phyloP scores from a whole-genome alignment of 2,329 filamentous ascomycete genomes.

The Thelonectria olida region DNA sequence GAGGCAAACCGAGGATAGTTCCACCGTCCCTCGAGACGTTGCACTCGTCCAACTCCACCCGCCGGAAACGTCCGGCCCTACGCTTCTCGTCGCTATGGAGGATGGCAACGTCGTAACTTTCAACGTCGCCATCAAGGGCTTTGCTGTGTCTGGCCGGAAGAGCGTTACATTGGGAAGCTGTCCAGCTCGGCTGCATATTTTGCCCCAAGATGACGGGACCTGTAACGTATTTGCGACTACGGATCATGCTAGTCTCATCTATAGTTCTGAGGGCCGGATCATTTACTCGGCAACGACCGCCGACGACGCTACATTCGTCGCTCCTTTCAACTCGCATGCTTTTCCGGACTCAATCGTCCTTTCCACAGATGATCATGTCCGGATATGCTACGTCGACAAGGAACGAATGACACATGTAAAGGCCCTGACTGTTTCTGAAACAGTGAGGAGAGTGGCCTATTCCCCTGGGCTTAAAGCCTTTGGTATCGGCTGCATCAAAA shows the following conservation, averaged over 20 bases:
- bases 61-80: constrained; percentile 66
- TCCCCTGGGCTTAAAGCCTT: constrained; percentile 82
- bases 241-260: constrained; percentile 93
- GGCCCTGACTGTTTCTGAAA: constrained; percentile 80
- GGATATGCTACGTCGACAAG: constrained; percentile 82
- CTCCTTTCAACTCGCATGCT: constrained; percentile 81
- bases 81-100: constrained; percentile 88
- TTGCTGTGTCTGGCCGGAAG: constrained; percentile 76
- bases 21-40: constrained; percentile 85
- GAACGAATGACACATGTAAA: constrained; percentile 90
- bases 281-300: constrained; percentile 95
- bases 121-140: constrained; percentile 69
- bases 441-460: constrained; percentile 87
- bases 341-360: constrained; percentile 85
- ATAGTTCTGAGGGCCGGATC: constrained; percentile 85
- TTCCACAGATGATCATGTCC: constrained; percentile 79
- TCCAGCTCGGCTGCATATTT: constrained; percentile 80
- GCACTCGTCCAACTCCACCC: constrained; percentile 82
- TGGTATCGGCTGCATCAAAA: constrained; percentile 84
- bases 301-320: constrained; percentile 83
- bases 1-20: constrained; percentile 68
- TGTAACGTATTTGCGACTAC: constrained; percentile 92
- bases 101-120: constrained; percentile 93
- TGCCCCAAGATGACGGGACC: constrained; percentile 74
- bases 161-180: constrained; percentile 87